Evolutionary conservation across 1,139 yeast species (phyloP), one percentile per base, ranked within the genome.

Genomic region (Hemisphaericaspora xylanilytica): DNA sequence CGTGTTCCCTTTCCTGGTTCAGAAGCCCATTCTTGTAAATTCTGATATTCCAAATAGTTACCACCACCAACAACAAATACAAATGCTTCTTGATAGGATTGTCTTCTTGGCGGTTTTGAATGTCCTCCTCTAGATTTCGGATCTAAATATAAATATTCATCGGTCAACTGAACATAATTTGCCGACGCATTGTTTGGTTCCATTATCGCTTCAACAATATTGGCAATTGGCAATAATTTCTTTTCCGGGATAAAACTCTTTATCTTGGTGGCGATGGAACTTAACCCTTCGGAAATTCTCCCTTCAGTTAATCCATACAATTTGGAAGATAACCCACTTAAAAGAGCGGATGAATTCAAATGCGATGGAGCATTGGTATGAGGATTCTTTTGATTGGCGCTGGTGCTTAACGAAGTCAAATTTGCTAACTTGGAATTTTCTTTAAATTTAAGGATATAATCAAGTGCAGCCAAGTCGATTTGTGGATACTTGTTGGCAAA

Each of bases 11-110:
- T 55, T 45, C 65, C 55, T 5, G 63, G 62, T 9, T 82, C 83
- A 18, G 41, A 46, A 2, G 65, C 55, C 94, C 96, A 90, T 59
- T 92, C 97, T 61, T 87, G 95, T 52, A 92, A 73, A 56, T 90
- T 90, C 48, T 90, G 95, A 58, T 92, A 92, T 63, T 92, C 99
- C 48, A 87, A 68, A 57, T 89, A 92, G 60, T 87, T 90, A 35
- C 97, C 98, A 25, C 98, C 98, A 15, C 98, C 99, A 43, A 94
- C 90, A 36, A 89, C 86, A 59, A 92, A 94, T 13, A 92, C 95
- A 40, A 87, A 67, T 3, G 95, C 80, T 49, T 88, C 94, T 45
- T 78, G 80, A 58, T 86, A 88, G 11, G 82, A 69, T 52, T 84
- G 89, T 56, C 96, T 80, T 58, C 82, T 85, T 27, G 97, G 97